Percentiles rank a stretch among this genome's conserved stretches.
phyloP scores from a whole-genome alignment of 1,139 yeast species.

The Taiozyma sp. region DNA sequence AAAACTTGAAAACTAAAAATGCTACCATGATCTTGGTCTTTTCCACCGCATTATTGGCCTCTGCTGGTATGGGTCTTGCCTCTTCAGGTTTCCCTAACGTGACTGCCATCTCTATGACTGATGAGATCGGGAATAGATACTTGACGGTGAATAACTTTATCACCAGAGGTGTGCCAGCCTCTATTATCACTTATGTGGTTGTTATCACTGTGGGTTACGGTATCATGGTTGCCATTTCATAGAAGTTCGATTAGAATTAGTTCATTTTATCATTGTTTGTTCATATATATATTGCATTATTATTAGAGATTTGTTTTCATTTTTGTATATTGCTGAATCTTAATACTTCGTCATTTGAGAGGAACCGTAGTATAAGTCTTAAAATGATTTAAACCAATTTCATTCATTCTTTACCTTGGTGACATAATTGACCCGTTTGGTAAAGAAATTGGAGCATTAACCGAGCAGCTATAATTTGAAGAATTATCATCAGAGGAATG shows the following conservation, averaged over 20 bases:
- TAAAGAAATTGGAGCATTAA: slow-evolving; percentile 1
- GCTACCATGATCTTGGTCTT: slow-evolving; percentile 57
- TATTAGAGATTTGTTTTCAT: not conserved
- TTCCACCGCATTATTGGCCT: slow-evolving; percentile 61
- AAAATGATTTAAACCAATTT: not conserved
- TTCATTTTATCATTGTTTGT: not conserved
- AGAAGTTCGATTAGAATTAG: not conserved
- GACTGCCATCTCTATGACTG: slow-evolving; percentile 74
- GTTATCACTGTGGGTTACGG: slow-evolving; percentile 63
- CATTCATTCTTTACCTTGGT: not conserved
- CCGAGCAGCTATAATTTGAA: slow-evolving; percentile 18
- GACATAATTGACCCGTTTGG: not conserved
- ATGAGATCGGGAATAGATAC: slow-evolving; percentile 63
- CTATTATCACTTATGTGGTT: slow-evolving; percentile 48
- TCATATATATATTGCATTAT: not conserved
- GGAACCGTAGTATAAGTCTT: not conserved
- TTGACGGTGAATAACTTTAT: slow-evolving; percentile 60
- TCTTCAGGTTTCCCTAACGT: slow-evolving; percentile 76
- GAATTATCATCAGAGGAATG: slow-evolving; percentile 19
- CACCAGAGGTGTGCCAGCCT: slow-evolving; percentile 66
- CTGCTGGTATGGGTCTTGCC: slow-evolving; percentile 76
- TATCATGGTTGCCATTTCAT: slow-evolving; percentile 38
- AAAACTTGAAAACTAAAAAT: slow-evolving; percentile 40
- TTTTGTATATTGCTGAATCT: not conserved
- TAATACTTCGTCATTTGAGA: not conserved